Percentiles rank a stretch among this genome's conserved stretches.
Evolutionary conservation across 1,284 basidiomycete species (phyloP).

Genomic region (Trichosporon sp.): DNA sequence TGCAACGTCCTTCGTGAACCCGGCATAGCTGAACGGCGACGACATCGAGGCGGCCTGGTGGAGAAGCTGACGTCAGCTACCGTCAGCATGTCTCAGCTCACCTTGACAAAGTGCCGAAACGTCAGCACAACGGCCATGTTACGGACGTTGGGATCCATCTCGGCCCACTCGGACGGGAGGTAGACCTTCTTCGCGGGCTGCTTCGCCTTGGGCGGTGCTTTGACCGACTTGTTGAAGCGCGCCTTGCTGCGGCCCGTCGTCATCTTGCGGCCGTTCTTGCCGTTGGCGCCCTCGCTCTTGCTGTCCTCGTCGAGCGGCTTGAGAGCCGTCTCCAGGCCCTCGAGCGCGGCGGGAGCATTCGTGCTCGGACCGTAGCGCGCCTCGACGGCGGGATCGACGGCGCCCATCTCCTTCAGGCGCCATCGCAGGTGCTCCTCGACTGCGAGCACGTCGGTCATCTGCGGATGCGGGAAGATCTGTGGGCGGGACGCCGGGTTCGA

Average conservation of each 20-base stretch:
- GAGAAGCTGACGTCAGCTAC: slow-evolving; percentile 32
- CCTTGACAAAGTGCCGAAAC: slow-evolving; percentile 49
- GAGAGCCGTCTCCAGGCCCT: slow-evolving; percentile 32
- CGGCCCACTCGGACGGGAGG: slow-evolving; percentile 44
- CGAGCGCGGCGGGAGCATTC: slow-evolving; percentile 37
- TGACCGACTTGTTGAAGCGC: slow-evolving; percentile 24
- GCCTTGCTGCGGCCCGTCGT: slow-evolving; percentile 18
- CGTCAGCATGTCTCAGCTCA: slow-evolving; percentile 18
- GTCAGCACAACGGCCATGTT: slow-evolving; percentile 49
- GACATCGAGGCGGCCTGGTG: slow-evolving; percentile 42
- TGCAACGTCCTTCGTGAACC: slow-evolving; percentile 41
- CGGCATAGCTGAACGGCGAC: slow-evolving; percentile 46
- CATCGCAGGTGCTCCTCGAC: slow-evolving; percentile 50
- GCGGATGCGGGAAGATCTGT: slow-evolving; percentile 45
- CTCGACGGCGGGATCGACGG: slow-evolving; percentile 42
- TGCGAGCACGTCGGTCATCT: slow-evolving; percentile 50
- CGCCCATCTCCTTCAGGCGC: slow-evolving; percentile 49
- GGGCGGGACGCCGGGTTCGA: slow-evolving; percentile 15
- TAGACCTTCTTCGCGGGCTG: slow-evolving; percentile 26
- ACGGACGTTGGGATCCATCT: slow-evolving; percentile 38
- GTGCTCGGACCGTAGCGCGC: slow-evolving; percentile 41
- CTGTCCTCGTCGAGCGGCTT: slow-evolving; percentile 26
- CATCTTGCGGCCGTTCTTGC: slow-evolving; percentile 24
- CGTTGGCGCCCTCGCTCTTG: slow-evolving; percentile 17
- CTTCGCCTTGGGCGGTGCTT: slow-evolving; percentile 21